These are phyloP conservation scores for Juglanconis oblonga DNA, from an alignment of 2,329 filamentous ascomycete genomes.

Conservation along the genomic window DNA sequence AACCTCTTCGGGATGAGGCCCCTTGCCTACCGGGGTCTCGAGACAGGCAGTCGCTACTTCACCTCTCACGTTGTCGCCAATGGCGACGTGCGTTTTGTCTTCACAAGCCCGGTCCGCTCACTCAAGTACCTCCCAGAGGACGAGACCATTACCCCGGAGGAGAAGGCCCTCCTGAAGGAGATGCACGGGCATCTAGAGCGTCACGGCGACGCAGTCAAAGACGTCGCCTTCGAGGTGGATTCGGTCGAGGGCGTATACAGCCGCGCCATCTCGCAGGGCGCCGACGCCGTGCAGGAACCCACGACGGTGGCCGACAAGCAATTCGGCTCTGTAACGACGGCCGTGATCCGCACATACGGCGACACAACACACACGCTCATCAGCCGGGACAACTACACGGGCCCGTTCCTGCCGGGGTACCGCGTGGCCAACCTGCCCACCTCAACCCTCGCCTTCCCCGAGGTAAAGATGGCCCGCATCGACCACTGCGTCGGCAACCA, in stretches of 20 bases:
- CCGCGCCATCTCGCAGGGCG: constrained; percentile 65
- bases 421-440: constrained; percentile 47
- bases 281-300: constrained; percentile 62
- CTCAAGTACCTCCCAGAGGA: constrained; percentile 50
- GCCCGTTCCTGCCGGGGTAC: constrained; percentile 82
- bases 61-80: constrained; percentile 84
- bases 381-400: constrained; percentile 66
- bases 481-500: constrained; percentile 98
- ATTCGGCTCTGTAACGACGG: constrained; percentile 66
- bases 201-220: constrained; percentile 92
- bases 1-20: constrained; percentile 81
- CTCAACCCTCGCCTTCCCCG: constrained; percentile 49
- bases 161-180: constrained; percentile 64
- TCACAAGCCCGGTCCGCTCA: constrained; percentile 76
- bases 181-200: constrained; percentile 81
- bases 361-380: constrained; percentile 94
- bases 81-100: constrained; percentile 73
- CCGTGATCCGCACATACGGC: constrained; percentile 86
- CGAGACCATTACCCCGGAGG: constrained; percentile 60
- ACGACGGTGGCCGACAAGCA: constrained; percentile 52
- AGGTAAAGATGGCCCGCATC: constrained; percentile 68
- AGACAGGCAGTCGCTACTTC: constrained; percentile 78
- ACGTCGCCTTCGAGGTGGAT: constrained; percentile 93
- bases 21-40: constrained; percentile 81
- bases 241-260: constrained; percentile 77